These are phyloP conservation scores for Hypoxylon intermedium DNA, from an alignment of 495 filamentous ascomycete genomes.

Conservation along the genomic window DNA sequence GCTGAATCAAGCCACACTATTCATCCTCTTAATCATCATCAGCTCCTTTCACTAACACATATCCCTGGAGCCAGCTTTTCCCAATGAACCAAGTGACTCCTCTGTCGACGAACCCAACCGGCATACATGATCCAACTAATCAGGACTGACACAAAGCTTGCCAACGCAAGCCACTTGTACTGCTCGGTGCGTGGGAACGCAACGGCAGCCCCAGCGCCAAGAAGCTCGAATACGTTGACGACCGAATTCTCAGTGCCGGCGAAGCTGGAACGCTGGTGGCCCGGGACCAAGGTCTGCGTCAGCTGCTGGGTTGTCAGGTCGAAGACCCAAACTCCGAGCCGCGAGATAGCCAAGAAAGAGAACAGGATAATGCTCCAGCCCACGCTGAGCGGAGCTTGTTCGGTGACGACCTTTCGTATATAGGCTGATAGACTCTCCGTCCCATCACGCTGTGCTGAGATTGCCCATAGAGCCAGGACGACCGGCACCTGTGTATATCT, in stretches of 20 bases:
- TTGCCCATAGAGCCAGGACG: constrained; percentile 43
- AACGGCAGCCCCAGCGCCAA: constrained; percentile 44
- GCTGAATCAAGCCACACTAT: too few relatives aligned
- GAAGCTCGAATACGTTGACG: constrained; percentile 50
- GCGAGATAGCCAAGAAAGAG: constrained; percentile 53
- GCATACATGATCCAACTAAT: constrained; percentile 48
- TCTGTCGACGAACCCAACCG: constrained; percentile 47
- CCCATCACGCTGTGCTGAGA: constrained; percentile 33
- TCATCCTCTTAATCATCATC: too few relatives aligned
- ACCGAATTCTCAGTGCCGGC: constrained; percentile 53
- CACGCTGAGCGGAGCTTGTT: constrained; percentile 20
- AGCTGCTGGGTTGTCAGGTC: constrained; percentile 56
- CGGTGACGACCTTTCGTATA: constrained; percentile 1
- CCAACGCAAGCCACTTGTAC: constrained; percentile 50
- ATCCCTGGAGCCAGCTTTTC: constrained; percentile 34
- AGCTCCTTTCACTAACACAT: constrained; percentile 3
- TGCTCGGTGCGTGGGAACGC: constrained; percentile 48
- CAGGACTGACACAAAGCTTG: constrained; percentile 44
- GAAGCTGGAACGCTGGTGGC: constrained; percentile 49
- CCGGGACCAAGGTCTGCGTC: constrained; percentile 48
- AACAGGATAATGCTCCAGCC: constrained; percentile 47
- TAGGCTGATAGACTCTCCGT: background rate
- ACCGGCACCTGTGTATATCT: constrained; percentile 46
- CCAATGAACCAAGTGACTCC: constrained; percentile 43
- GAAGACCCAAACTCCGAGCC: constrained; percentile 54